These are phyloP conservation scores for Carnegiea gigantea DNA, from an alignment of 179 eudicot genomes.

Conservation along the genomic window DNA sequence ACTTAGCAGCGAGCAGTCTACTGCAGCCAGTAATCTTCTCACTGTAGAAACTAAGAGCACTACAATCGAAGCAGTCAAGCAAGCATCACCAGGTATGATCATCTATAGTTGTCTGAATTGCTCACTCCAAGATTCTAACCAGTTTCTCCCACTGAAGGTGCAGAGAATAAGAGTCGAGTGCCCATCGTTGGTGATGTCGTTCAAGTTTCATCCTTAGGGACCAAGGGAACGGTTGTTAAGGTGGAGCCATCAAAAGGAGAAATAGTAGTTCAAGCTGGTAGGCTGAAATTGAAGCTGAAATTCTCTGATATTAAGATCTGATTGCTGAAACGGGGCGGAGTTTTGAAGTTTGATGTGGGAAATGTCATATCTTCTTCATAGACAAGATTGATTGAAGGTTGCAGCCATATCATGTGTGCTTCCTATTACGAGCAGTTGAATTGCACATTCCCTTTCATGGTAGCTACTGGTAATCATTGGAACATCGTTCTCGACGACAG, in stretches of 20 bases:
- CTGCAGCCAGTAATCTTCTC: constrained; percentile 15
- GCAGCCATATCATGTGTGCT: not conserved
- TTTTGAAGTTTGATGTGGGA: not conserved
- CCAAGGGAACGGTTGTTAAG: constrained; percentile 61
- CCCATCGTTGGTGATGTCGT: constrained; percentile 78
- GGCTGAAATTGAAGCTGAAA: constrained; percentile 74
- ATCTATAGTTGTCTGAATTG: constrained; percentile 5
- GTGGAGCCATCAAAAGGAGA: constrained; percentile 74
- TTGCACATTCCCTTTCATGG: not conserved
- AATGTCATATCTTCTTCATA: not conserved
- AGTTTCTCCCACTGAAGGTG: constrained; percentile 19
- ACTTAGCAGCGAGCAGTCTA: constrained; percentile 24
- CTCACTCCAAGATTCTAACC: constrained; percentile 6
- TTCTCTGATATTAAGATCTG: constrained; percentile 52
- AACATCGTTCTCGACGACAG: not conserved
- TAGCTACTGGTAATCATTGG: not conserved
- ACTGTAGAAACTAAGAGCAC: constrained; percentile 24
- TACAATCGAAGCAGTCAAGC: constrained; percentile 22
- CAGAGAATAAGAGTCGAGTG: constrained; percentile 37
- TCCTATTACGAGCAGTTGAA: not conserved
- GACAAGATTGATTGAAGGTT: not conserved
- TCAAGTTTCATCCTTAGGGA: constrained; percentile 62
- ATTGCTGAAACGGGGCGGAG: constrained; percentile 15
- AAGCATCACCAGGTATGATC: constrained; percentile 47
- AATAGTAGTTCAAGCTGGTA: constrained; percentile 80